Conservation (phyloP, 176 grass and related monocot species). For the Ampelocalamus luodianensis region DNA sequence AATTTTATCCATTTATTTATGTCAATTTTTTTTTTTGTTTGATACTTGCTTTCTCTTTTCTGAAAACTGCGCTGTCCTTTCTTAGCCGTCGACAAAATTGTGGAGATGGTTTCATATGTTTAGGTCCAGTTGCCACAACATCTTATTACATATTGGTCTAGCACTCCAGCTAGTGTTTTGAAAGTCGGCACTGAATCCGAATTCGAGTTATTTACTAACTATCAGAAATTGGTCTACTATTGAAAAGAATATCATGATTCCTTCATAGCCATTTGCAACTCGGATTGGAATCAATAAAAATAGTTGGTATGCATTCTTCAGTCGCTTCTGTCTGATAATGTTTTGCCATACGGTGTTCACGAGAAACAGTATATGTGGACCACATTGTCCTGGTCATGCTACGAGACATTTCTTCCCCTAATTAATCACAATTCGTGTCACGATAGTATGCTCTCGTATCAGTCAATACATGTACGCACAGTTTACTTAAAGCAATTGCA, state of each 20-base stretch:
- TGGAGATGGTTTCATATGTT: not conserved
- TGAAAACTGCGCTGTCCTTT: not conserved
- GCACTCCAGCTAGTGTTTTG: not conserved
- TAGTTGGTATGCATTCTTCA: too few species aligned
- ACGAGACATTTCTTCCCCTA: not conserved
- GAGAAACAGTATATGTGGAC: not conserved
- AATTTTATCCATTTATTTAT: not conserved
- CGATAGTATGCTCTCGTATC: not conserved
- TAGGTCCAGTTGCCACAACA: not conserved
- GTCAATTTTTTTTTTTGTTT: not conserved
- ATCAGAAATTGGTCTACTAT: not conserved
- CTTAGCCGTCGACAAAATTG: not conserved
- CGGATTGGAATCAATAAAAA: not conserved
- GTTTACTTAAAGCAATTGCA: not conserved
- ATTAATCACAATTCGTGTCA: not conserved
- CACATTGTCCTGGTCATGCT: not conserved
- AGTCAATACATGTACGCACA: not conserved
- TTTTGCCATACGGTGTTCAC: not conserved
- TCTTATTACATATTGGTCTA: not conserved
- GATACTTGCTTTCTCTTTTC: not conserved
- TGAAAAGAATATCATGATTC: not conserved
- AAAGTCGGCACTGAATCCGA: not conserved
- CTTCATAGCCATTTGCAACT: not conserved
- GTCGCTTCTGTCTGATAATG: too few species aligned
- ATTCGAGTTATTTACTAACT: not conserved